Percentiles rank a stretch among this genome's conserved stretches.
Conservation (phyloP, 1,284 basidiomycete species). For the Malassezia equina region DNA sequence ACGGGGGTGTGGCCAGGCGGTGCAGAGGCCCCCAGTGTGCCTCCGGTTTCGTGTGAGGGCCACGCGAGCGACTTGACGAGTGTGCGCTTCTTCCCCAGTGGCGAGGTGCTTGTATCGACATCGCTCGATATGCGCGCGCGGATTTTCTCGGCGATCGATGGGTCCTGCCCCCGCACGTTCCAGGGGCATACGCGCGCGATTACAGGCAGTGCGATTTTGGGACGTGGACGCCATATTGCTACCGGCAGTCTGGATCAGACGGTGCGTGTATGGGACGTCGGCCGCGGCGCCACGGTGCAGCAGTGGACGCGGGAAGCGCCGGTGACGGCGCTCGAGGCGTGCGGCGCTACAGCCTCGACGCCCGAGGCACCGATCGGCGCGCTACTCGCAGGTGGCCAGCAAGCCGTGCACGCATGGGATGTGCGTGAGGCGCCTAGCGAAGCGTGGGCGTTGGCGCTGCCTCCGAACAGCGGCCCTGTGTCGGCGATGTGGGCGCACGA, state of each 20-base stretch:
- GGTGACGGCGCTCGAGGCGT: constrained; percentile 5
- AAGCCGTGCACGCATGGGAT: background rate
- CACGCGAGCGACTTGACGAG: constrained; percentile 35
- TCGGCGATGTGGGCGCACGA: constrained; percentile 16
- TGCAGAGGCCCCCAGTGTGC: background rate
- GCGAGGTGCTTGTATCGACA: constrained; percentile 54
- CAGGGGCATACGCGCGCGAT: constrained; percentile 60
- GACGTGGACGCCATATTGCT: constrained; percentile 59
- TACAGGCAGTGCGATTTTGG: constrained; percentile 56
- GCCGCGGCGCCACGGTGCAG: constrained; percentile 52
- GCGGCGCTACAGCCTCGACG: background rate
- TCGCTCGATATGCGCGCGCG: constrained; percentile 58
- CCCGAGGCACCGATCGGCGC: background rate
- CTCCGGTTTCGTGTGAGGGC: constrained; percentile 10
- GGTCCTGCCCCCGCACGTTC: constrained; percentile 55
- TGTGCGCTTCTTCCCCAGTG: constrained; percentile 38
- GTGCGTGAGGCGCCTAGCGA: background rate
- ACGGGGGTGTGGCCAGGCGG: constrained; percentile 1
- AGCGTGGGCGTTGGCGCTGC: constrained; percentile 13
- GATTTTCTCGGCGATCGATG: constrained; percentile 55
- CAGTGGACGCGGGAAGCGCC: constrained; percentile 48
- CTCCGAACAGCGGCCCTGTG: background rate
- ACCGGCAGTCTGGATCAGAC: constrained; percentile 59
- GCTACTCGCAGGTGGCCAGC: background rate
- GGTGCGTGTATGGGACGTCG: constrained; percentile 65